These are phyloP conservation scores for Amanita rubescens DNA, from an alignment of 768 basidiomycete species.

Conservation along the genomic window DNA sequence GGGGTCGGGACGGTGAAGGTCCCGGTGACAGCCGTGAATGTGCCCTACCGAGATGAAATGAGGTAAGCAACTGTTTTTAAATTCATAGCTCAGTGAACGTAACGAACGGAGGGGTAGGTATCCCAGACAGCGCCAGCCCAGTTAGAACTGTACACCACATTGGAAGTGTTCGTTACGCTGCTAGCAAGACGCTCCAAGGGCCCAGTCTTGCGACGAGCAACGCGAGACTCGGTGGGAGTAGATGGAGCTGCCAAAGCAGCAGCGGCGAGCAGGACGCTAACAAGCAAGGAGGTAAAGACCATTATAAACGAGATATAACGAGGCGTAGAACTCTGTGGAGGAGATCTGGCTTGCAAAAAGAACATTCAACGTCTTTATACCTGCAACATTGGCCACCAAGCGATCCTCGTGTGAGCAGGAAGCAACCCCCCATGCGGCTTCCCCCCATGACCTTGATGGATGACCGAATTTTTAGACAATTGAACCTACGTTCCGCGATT, in stretches of 20 bases:
- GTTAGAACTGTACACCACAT: not conserved
- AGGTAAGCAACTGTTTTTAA: conserved; percentile 9
- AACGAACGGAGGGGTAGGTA: not conserved
- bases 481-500: too few species aligned
- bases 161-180: not conserved
- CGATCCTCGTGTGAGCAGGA: too few species aligned
- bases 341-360: not conserved
- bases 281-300: not conserved
- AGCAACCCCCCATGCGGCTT: too few species aligned
- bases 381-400: conserved; percentile 6
- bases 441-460: too few species aligned
- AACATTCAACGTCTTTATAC: not conserved
- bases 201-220: not conserved
- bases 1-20: not conserved
- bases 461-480: too few species aligned
- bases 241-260: not conserved
- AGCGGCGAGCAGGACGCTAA: not conserved
- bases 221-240: not conserved
- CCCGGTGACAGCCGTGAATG: not conserved
- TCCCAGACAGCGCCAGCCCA: not conserved
- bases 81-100: conserved; percentile 1
- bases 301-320: not conserved
- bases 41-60: not conserved
- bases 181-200: not conserved
- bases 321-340: not conserved